Percentiles rank a stretch among this genome's conserved stretches.
Evolutionary conservation across 768 basidiomycete genomes (phyloP).

Genomic region (Tephrocybe sp.): DNA sequence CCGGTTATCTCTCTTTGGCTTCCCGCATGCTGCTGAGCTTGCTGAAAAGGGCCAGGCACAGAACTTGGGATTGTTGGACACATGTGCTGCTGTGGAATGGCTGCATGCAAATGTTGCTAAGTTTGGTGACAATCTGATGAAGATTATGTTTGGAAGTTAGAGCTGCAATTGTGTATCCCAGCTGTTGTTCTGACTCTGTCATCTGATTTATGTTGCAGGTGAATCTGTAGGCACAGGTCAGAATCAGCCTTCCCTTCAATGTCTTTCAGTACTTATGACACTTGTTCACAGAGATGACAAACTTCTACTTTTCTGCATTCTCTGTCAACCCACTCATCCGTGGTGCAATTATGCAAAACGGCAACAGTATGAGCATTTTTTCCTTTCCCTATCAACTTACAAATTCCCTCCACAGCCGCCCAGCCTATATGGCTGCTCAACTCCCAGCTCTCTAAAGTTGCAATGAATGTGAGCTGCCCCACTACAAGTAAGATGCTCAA

Average conservation of each 20-base stretch:
- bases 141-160: constrained; percentile 43
- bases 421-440: constrained; percentile 34
- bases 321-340: constrained; percentile 27
- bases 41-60: constrained; percentile 30
- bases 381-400: too few relatives aligned
- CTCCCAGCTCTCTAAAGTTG: constrained; percentile 28
- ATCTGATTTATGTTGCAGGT: constrained; percentile 14
- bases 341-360: constrained; percentile 34
- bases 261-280: too few relatives aligned
- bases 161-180: background rate
- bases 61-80: constrained; percentile 54
- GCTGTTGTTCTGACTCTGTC: background rate
- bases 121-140: constrained; percentile 45
- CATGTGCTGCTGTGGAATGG: constrained; percentile 45
- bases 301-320: constrained; percentile 32
- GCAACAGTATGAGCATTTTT: constrained; percentile 31
- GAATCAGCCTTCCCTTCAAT: too few relatives aligned
- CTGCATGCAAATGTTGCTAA: constrained; percentile 37
- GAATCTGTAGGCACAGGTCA: constrained; percentile 34
- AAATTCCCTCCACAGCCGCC: constrained; percentile 17
- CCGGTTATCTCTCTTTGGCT: constrained; percentile 37
- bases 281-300: constrained; percentile 30
- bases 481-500: constrained; percentile 24
- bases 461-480: constrained; percentile 27
- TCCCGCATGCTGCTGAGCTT: constrained; percentile 39